Evolutionary conservation across 2,329 filamentous ascomycete species (phyloP), one percentile per base, ranked within the genome.

Genomic region (Fonsecaea monophora): DNA sequence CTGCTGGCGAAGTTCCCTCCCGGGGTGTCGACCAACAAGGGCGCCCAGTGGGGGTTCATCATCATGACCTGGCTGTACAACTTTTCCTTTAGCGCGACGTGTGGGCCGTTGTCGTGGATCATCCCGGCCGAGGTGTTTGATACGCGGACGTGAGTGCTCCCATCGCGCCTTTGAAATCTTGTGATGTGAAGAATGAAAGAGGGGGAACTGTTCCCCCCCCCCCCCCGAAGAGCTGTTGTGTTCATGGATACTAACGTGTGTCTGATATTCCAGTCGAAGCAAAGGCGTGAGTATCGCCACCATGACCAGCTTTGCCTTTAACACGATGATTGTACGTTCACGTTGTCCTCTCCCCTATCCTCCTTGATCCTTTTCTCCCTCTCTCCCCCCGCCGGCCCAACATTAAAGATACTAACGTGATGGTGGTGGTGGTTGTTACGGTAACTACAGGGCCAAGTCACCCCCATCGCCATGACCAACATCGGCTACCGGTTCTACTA

Each of bases 41-140:
- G 82, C 4, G 89, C 89, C 0, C 83, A 84, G 6, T 92, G 89
- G 89, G 90, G 87, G 1, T 94, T 94, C 78, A 94, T 94, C 68
- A 82, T 86, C 64, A 85, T 88, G 72, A 94, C 90, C 0, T 94
- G 91, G 91, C 76, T 91, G 1, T 94, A 92, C 83, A 93, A 94
- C 79, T 90, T 92, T 80, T 89, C 84, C 50, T 93, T 92, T 82
- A 89, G 85, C 3, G 84, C 85, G 38, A 90, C 89, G 1, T 91
- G 89, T 66, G 90, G 90, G 25, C 90, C 90, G 0, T 78, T 92
- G 1, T 83, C 85, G 21, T 87, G 84, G 84, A 85, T 86, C 62
- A 81, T 83, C 38, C 79, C 77, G 35, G 60, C 90, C 58, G 90
- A 92, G 75, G 89, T 92, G 48, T 93, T 93, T 78, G 90, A 93